Conservation (phyloP, 2,329 filamentous ascomycete genomes). For the Aureobasidium sp. region DNA sequence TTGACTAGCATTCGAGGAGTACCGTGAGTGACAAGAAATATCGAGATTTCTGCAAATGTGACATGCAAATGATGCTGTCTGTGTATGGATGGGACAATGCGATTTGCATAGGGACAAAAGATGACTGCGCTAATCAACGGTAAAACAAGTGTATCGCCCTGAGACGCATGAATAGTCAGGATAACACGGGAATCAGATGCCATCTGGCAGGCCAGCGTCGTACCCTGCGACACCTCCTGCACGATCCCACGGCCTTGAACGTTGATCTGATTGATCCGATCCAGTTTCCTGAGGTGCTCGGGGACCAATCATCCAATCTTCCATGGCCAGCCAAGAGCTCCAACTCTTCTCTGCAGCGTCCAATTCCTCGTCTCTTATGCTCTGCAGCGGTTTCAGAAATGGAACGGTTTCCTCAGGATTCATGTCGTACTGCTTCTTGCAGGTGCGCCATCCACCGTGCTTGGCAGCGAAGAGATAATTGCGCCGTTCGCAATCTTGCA, state of each 20-base stretch:
- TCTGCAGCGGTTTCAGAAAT: slow-evolving; percentile 85
- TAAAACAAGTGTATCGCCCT: no score
- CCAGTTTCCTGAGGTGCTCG: not conserved
- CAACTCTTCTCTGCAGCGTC: slow-evolving; percentile 84
- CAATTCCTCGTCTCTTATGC: slow-evolving; percentile 82
- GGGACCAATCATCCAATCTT: slow-evolving; percentile 98
- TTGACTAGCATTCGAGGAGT: no score
- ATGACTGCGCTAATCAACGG: no score
- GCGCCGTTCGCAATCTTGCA: slow-evolving; percentile 89
- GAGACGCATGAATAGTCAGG: no score
- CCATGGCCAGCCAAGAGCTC: slow-evolving; percentile 97
- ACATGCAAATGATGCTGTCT: no score
- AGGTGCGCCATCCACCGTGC: slow-evolving; percentile 87
- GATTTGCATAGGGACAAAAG: no score
- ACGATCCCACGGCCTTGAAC: slow-evolving; percentile 9
- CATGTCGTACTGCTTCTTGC: slow-evolving; percentile 94
- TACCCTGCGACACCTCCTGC: slow-evolving; percentile 10
- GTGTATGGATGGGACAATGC: no score
- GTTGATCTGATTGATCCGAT: slow-evolving; percentile 1
- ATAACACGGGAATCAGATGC: not conserved
- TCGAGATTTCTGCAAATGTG: no score
- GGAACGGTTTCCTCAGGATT: slow-evolving; percentile 78
- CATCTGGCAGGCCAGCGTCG: slow-evolving; percentile 10
- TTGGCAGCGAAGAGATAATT: slow-evolving; percentile 98
- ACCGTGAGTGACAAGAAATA: no score